These are phyloP conservation scores for Litchi chinensis DNA, from an alignment of 345 rosid species.

Conservation along the genomic window DNA sequence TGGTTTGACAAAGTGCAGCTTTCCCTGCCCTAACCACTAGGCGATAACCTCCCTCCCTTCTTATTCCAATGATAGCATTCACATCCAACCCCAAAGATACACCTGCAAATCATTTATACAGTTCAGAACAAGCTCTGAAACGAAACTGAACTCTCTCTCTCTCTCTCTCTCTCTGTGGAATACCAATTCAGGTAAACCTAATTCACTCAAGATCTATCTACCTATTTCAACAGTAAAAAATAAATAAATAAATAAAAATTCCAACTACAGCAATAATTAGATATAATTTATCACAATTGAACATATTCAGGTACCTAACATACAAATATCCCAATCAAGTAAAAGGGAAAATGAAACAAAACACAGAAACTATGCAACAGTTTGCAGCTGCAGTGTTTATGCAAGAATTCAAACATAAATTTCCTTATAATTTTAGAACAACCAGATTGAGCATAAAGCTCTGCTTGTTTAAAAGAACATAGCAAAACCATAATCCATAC, in stretches of 20 bases:
- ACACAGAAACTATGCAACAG: background rate
- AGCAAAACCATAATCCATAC: background rate
- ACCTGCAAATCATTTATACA: constrained; percentile 45
- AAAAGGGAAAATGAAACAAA: no score
- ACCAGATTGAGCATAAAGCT: constrained; percentile 2
- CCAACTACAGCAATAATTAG: background rate
- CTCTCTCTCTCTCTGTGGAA: background rate
- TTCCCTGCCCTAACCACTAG: constrained; percentile 92
- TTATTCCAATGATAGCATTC: constrained; percentile 36
- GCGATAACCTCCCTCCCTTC: constrained; percentile 45
- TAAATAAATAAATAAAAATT: background rate
- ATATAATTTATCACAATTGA: background rate
- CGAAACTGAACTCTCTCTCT: background rate
- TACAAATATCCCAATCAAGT: background rate
- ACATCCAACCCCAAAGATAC: constrained; percentile 62
- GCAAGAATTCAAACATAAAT: background rate
- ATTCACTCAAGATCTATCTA: background rate
- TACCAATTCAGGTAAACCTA: background rate
- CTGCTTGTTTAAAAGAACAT: background rate
- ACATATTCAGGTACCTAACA: background rate
- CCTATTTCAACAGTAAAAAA: background rate
- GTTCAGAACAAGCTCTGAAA: constrained; percentile 10
- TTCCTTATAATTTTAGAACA: background rate
- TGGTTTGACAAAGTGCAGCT: constrained; percentile 81
- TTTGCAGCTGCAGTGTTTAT: background rate